A percentile compares a stretch with the other conserved stretches of the same genome.
Conservation (phyloP, 345 rosid species). For the Linum usitatissimum region DNA sequence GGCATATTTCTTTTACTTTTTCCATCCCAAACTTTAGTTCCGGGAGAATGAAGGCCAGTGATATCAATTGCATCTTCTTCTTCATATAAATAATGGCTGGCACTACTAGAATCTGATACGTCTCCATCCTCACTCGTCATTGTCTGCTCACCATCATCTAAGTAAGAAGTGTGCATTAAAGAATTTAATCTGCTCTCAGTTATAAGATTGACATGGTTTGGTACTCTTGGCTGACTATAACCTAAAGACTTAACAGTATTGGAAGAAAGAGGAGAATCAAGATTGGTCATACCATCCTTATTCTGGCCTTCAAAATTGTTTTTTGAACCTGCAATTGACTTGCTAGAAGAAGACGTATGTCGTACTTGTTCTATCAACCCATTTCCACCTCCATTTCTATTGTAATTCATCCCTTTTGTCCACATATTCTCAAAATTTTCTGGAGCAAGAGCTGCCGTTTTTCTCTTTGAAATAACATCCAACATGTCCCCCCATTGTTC, state of each 20-base stretch:
- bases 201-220: constrained; percentile 19
- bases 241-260: constrained; percentile 15
- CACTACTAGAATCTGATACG: constrained; percentile 37
- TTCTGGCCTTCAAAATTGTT: constrained; percentile 22
- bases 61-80: constrained; percentile 59
- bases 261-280: constrained; percentile 15
- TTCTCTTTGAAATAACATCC: constrained; percentile 74
- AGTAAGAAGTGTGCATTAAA: constrained; percentile 30
- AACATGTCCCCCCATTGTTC: constrained; percentile 78
- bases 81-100: constrained; percentile 60
- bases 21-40: constrained; percentile 95
- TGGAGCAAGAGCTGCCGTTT: constrained; percentile 80
- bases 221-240: constrained; percentile 12
- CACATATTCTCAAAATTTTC: constrained; percentile 96
- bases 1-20: constrained; percentile 63
- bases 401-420: constrained; percentile 91
- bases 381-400: constrained; percentile 40
- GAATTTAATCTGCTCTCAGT: constrained; percentile 25
- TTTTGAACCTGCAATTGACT: constrained; percentile 21
- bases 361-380: constrained; percentile 27
- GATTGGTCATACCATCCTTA: constrained; percentile 20
- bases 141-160: constrained; percentile 41
- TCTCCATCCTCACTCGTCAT: constrained; percentile 22
- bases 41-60: constrained; percentile 83
- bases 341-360: constrained; percentile 26